Evolutionary conservation across 2,329 filamentous ascomycete species (phyloP).

Genomic region (Colletotrichum tofieldiae): DNA sequence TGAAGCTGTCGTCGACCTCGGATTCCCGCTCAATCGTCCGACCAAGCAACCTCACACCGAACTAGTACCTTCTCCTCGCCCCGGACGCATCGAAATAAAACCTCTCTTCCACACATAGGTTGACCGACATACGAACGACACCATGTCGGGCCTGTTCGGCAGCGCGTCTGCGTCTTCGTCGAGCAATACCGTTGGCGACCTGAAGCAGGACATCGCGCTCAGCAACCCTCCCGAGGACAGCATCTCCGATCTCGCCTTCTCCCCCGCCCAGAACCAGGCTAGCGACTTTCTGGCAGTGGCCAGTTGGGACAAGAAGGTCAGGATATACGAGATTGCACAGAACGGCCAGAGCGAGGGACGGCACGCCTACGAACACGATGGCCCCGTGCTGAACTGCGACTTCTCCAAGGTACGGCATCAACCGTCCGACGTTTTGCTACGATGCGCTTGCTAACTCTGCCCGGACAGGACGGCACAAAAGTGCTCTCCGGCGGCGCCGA

Average conservation of each 20-base stretch:
- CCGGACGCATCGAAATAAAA: too few species aligned
- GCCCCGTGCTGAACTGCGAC: slow-evolving; percentile 85
- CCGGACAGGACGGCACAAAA: slow-evolving; percentile 85
- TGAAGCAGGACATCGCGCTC: slow-evolving; percentile 89
- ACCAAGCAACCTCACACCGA: too few species aligned
- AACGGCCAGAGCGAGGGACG: slow-evolving; percentile 87
- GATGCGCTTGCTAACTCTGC: slow-evolving; percentile 36
- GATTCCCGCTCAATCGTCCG: neutral
- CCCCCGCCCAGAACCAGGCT: slow-evolving; percentile 69
- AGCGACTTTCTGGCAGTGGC: slow-evolving; percentile 89
- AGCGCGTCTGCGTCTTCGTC: slow-evolving; percentile 65
- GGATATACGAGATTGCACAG: slow-evolving; percentile 91
- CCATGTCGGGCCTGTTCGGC: slow-evolving; percentile 78
- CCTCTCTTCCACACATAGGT: neutral
- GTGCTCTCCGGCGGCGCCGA: slow-evolving; percentile 90
- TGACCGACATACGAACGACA: slow-evolving; percentile 9
- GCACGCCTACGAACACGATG: slow-evolving; percentile 88
- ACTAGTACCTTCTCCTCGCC: neutral
- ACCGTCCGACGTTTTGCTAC: neutral
- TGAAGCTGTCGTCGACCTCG: slow-evolving; percentile 20
- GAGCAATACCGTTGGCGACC: slow-evolving; percentile 87
- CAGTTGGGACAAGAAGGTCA: slow-evolving; percentile 98
- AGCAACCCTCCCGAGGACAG: slow-evolving; percentile 87
- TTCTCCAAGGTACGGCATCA: slow-evolving; percentile 85
- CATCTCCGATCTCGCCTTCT: slow-evolving; percentile 90